Evolutionary conservation across 768 basidiomycete genomes (phyloP), one percentile per base, ranked within the genome.

Genomic region (Podaxis pistillaris): DNA sequence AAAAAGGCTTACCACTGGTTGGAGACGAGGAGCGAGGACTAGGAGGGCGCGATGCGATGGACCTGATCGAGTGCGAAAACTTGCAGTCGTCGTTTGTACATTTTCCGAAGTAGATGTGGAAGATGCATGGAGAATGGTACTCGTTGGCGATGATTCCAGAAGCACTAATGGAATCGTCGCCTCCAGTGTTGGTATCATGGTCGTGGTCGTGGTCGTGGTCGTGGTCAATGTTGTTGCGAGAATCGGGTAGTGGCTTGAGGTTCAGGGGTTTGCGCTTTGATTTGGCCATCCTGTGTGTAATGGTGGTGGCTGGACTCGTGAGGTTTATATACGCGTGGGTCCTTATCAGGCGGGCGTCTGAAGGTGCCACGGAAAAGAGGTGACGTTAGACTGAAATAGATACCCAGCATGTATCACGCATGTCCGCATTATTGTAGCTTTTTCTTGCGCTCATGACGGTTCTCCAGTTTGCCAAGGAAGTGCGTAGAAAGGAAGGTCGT

Each of bases 21-120:
- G 54, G 55, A 19, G 46, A 56, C 26, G 54, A 22, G 6, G 51
- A 30, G 36, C 50, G 6, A 9, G 33, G 33, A 55, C 60, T 55
- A 9, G 60, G 9, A 30, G 53, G 61, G 7, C 33, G 54, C 38
- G 61, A 50, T 17, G 44, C 54, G 24, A 62, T 56, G 54, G 36
- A 36, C 8, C 50, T 50, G 19, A n/a, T 28, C 11, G 61, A 62
- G 13, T 62, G 61, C 15, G 61, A 62, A 44, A 62, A 62, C 22
- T 33, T 26, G 55, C 61, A 62, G 24, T 33, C 13, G 13, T 62
- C 54, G 33, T 62, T 56, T 36, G 41, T 52, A 44, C 61, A 62
- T 37, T 15, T 41, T 22, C 11, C 54, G 56, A 62, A 62, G 61
- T 62, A 62, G 47, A 62, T 8, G 19, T 30, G 44, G 17, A 62